Conservation (phyloP, 2,329 filamentous ascomycete species). For the Cladosporium phlei region DNA sequence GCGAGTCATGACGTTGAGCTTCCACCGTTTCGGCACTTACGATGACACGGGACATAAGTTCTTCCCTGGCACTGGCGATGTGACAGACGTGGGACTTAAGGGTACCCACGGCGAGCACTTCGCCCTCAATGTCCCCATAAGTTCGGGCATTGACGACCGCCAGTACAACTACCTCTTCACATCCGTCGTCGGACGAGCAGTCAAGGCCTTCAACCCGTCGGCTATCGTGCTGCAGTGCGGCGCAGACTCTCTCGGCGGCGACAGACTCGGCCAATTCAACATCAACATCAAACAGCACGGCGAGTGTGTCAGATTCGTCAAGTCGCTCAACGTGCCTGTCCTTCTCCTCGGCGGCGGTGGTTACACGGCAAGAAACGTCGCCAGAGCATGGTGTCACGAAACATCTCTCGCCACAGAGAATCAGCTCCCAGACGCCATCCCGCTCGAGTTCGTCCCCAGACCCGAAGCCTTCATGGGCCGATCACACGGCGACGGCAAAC, state of each 20-base stretch:
- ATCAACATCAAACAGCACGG: constrained; percentile 91
- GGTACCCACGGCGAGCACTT: constrained; percentile 70
- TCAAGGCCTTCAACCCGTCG: constrained; percentile 73
- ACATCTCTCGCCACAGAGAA: constrained; percentile 79
- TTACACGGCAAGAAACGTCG: constrained; percentile 91
- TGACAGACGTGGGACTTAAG: constrained; percentile 61
- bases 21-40: constrained; percentile 89
- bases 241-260: constrained; percentile 86
- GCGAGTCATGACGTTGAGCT: constrained; percentile 82
- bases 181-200: constrained; percentile 68
- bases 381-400: constrained; percentile 91
- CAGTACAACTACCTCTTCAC: constrained; percentile 82
- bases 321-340: constrained; percentile 70
- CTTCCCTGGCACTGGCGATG: constrained; percentile 62
- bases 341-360: constrained; percentile 89
- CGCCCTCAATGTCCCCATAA: constrained; percentile 61
- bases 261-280: constrained; percentile 89
- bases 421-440: constrained; percentile 67
- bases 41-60: constrained; percentile 45
- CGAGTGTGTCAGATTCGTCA: constrained; percentile 81
- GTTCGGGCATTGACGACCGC: constrained; percentile 60
- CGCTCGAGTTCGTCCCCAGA: constrained; percentile 69
- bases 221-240: constrained; percentile 92
- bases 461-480: constrained; percentile 75
- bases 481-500: constrained; percentile 61